Conservation (phyloP, 192 early-diverging fungal genomes). For the Coemansia sp. region DNA sequence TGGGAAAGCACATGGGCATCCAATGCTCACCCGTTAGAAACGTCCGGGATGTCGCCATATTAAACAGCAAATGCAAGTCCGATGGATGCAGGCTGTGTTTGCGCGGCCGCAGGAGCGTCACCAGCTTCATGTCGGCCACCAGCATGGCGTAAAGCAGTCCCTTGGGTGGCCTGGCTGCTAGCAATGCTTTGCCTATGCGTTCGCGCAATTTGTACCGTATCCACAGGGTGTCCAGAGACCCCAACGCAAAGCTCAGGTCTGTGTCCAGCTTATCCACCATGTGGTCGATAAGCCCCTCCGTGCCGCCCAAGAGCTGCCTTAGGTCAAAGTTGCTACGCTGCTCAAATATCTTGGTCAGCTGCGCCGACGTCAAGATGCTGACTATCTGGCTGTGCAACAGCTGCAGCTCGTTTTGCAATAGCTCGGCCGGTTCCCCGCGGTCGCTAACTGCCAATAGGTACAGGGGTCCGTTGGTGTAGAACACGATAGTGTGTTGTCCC, state of each 20-base stretch:
- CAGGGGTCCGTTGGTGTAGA: slow-evolving; percentile 75
- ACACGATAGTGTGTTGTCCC: slow-evolving; percentile 78
- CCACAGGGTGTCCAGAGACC: slow-evolving; percentile 72
- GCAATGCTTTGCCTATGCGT: slow-evolving; percentile 64
- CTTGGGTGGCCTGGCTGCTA: slow-evolving; percentile 57
- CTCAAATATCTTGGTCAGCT: slow-evolving; percentile 85
- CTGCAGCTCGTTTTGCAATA: slow-evolving; percentile 78
- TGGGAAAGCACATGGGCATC: slow-evolving; percentile 94
- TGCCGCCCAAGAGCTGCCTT: slow-evolving; percentile 74
- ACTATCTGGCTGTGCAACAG: slow-evolving; percentile 83
- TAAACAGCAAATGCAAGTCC: slow-evolving; percentile 82
- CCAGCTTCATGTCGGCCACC: slow-evolving; percentile 71
- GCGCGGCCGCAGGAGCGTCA: slow-evolving; percentile 72
- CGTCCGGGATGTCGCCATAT: slow-evolving; percentile 73
- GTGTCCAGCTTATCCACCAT: slow-evolving; percentile 68
- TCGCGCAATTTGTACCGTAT: slow-evolving; percentile 68
- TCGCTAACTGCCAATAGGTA: slow-evolving; percentile 83
- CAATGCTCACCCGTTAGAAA: slow-evolving; percentile 86
- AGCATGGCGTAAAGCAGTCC: slow-evolving; percentile 78
- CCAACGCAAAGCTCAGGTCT: slow-evolving; percentile 73
- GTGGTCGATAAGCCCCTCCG: slow-evolving; percentile 81
- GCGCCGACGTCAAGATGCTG: slow-evolving; percentile 75
- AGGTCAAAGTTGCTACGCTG: slow-evolving; percentile 88
- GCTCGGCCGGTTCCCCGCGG: slow-evolving; percentile 72
- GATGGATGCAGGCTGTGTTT: slow-evolving; percentile 79